Base-by-base conservation (phyloP, 768 basidiomycete genomes). In the Pholiota molesta region DNA sequence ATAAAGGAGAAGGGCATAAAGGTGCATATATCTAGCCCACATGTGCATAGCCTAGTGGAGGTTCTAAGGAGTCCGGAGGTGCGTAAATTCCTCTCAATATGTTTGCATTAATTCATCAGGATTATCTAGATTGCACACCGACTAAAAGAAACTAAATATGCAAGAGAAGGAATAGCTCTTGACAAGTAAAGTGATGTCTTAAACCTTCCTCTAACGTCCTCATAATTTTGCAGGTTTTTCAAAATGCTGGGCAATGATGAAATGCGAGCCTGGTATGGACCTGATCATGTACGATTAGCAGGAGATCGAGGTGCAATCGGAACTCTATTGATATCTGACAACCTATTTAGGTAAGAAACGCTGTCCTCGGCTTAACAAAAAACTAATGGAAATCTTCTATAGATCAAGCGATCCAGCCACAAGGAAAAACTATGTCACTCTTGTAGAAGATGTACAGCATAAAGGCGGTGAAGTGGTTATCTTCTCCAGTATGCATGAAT, bases 401-500 rank as follows among this genome's bases (percentile, higher is more conserved):
- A 97, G 95, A 58, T 87, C 97, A 39, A 92, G 87, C 67, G 89
- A 97, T 65, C 89, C 92, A 5, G 75, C 73, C 19, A 83, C 85
- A 55, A 81, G 97, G 53, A 97, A 90, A 72, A 86, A 83, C 71
- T 99, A 92, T 68, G 96, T 99, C 33, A 79, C 76, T 51, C 80
- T 99, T 37, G 95, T 97, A 0, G 97, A 99, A 74, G 87, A 86
- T 37, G 95, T 98, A 16, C 88, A 90, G 67, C 83, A 87, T 51
- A 93, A 91, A 65, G 94, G 95, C 26, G 97, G 89, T 26, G 96
- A 99, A 71, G 95, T 95, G 5, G 81, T 98, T 19, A 95, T 98
- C 65, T 99, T 99, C 75, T 99, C 97, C 4, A 98, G 95, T 69
- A 99, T 99, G 97, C 97, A 99, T 72, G 97, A 99, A 77, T 94